phyloP scores from a whole-genome alignment of 768 basidiomycete genomes.

The Psilocybe cubensis region DNA sequence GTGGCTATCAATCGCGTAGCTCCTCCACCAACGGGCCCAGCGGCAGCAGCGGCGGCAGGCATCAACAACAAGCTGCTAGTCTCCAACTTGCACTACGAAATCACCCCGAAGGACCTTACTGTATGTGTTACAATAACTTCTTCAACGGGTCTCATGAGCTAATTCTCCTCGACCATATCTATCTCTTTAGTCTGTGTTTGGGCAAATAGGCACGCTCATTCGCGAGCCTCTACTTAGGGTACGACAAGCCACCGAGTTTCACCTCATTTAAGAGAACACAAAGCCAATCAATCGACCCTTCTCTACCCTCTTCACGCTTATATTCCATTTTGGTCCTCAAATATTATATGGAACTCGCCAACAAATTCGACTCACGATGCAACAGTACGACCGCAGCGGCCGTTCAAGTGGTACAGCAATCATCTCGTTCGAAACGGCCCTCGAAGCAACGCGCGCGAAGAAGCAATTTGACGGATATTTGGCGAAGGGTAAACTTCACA shows the following conservation, averaged over 20 bases:
- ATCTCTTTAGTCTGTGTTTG: slow-evolving; percentile 78
- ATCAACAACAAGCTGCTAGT: slow-evolving; percentile 65
- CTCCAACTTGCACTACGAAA: slow-evolving; percentile 90
- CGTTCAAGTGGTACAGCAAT: slow-evolving; percentile 86
- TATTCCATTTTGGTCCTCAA: slow-evolving; percentile 38
- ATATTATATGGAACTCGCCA: slow-evolving; percentile 12
- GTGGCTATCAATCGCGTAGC: slow-evolving; percentile 25
- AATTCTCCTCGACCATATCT: background rate
- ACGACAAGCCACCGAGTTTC: slow-evolving; percentile 74
- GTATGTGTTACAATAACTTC: slow-evolving; percentile 56
- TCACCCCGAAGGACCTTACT: slow-evolving; percentile 85
- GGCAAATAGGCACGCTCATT: slow-evolving; percentile 89
- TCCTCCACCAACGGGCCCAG: slow-evolving; percentile 28
- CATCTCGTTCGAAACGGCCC: slow-evolving; percentile 75
- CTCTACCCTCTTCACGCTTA: slow-evolving; percentile 34
- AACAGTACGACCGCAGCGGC: slow-evolving; percentile 94
- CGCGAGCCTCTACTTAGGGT: slow-evolving; percentile 95
- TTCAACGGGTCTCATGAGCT: background rate
- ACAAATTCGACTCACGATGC: slow-evolving; percentile 18
- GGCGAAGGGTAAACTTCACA: slow-evolving; percentile 71
- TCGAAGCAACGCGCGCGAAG: slow-evolving; percentile 83
- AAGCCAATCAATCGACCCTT: slow-evolving; percentile 53
- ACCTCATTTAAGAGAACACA: slow-evolving; percentile 52
- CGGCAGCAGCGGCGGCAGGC: too few species aligned
- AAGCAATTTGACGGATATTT: slow-evolving; percentile 85